These are phyloP conservation scores for Micractinium conductrix DNA, from an alignment of 139 green algal genomes.

Conservation along the genomic window DNA sequence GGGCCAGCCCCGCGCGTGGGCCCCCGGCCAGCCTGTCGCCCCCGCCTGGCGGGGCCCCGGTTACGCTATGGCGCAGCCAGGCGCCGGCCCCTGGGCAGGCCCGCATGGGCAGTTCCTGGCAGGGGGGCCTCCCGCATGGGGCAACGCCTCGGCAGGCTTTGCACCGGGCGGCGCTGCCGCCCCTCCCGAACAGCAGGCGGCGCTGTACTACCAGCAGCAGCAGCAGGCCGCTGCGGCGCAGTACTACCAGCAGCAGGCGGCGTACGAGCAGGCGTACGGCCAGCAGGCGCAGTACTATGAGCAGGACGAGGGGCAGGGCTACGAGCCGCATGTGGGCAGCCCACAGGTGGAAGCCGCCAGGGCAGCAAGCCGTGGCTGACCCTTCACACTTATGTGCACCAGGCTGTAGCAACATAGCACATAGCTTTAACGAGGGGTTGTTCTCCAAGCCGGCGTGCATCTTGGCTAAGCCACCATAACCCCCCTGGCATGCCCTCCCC, in stretches of 20 bases:
- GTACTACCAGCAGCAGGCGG: neutral
- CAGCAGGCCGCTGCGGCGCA: neutral
- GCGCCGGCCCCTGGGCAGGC: neutral
- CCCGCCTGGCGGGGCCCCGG: neutral
- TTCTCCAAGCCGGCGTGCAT: too few species aligned
- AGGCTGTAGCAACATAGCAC: too few species aligned
- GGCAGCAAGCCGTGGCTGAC: too few species aligned
- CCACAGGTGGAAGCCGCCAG: neutral
- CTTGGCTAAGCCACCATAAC: too few species aligned
- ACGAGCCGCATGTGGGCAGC: neutral
- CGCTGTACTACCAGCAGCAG: constrained; percentile 14
- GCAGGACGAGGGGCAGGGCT: neutral
- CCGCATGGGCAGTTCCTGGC: neutral
- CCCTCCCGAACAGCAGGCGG: neutral
- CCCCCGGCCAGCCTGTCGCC: neutral
- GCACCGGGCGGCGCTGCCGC: neutral
- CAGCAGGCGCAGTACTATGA: neutral
- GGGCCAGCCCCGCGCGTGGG: neutral
- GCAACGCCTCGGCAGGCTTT: neutral
- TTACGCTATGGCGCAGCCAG: neutral
- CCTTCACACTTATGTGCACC: too few species aligned
- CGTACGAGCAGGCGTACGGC: neutral
- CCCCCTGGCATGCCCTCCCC: too few species aligned
- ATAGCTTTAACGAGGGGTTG: too few species aligned
- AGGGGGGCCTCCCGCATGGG: neutral